These are phyloP conservation scores for Scheffersomyces lignicola DNA, from an alignment of 1,139 yeast genomes.

Conservation along the genomic window DNA sequence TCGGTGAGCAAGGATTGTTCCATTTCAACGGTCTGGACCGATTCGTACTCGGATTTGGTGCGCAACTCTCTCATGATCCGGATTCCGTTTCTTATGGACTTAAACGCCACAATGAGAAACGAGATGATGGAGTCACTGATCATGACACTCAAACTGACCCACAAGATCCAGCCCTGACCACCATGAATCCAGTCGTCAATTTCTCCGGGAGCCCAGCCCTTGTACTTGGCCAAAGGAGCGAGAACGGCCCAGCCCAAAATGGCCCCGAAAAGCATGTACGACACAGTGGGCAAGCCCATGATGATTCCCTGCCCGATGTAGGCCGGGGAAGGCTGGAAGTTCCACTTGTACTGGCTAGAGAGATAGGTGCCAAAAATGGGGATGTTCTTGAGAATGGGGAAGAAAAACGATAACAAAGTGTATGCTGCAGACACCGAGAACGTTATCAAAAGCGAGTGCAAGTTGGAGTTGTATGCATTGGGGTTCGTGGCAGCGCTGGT, in stretches of 20 bases:
- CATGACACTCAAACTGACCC: constrained; percentile 94
- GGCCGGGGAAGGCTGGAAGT: constrained; percentile 95
- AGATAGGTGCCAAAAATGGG: constrained; percentile 74
- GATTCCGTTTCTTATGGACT: constrained; percentile 29
- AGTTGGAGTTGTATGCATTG: constrained; percentile 45
- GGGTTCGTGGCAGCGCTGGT: not conserved
- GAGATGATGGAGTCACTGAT: constrained; percentile 88
- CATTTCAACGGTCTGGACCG: constrained; percentile 9
- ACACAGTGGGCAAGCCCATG: constrained; percentile 92
- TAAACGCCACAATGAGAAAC: constrained; percentile 60
- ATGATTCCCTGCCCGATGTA: constrained; percentile 97
- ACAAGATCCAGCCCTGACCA: constrained; percentile 95
- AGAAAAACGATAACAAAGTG: constrained; percentile 68
- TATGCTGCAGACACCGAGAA: constrained; percentile 70
- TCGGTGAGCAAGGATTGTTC: constrained; percentile 10
- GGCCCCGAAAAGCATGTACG: constrained; percentile 89
- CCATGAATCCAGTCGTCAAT: constrained; percentile 92
- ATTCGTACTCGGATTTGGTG: constrained; percentile 4
- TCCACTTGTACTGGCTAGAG: constrained; percentile 77
- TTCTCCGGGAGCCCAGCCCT: constrained; percentile 88
- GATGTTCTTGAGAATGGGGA: constrained; percentile 65
- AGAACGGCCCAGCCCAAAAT: constrained; percentile 88
- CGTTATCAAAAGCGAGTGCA: constrained; percentile 56
- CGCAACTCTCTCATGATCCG: constrained; percentile 5
- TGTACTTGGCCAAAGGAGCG: constrained; percentile 71